phyloP scores from a whole-genome alignment of 345 rosid genomes.

The Eucalyptus erythrocorys region DNA sequence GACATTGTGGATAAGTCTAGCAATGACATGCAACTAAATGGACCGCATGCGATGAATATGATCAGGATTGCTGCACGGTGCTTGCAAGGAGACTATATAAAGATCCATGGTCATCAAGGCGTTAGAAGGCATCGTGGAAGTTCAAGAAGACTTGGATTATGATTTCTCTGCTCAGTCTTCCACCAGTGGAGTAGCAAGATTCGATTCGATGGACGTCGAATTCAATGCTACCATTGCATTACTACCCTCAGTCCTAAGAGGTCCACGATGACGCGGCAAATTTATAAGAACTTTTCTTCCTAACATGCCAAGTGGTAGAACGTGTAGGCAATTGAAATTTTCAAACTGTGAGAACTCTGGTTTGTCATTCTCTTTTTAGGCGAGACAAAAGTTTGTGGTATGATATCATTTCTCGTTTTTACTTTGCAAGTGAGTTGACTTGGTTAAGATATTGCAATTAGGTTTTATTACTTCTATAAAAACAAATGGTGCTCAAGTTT shows the following conservation, averaged over 20 bases:
- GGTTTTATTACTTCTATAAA: no score
- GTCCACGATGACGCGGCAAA: not conserved
- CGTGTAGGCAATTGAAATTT: no score
- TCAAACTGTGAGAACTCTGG: no score
- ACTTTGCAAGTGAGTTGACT: no score
- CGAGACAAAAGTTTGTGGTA: no score
- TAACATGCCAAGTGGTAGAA: no score
- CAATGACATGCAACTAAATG: slow-evolving; percentile 4
- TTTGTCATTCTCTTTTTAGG: no score
- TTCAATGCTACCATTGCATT: not conserved
- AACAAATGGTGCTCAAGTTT: no score
- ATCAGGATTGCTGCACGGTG: slow-evolving; percentile 25
- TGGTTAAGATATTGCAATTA: no score
- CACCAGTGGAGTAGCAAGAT: no score
- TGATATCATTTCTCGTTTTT: no score
- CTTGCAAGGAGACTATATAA: slow-evolving; percentile 7
- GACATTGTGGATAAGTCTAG: slow-evolving; percentile 5
- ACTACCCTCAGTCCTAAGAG: not conserved
- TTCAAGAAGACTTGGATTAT: not conserved
- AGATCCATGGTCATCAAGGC: not conserved
- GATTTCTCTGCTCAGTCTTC: not conserved
- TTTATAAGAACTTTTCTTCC: not conserved
- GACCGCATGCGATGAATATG: not conserved
- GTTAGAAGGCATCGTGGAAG: not conserved
- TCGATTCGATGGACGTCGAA: not conserved